Evolutionary conservation across 2,329 filamentous ascomycete genomes (phyloP).

Genomic region (Ophiosphaerella herpotricha): DNA sequence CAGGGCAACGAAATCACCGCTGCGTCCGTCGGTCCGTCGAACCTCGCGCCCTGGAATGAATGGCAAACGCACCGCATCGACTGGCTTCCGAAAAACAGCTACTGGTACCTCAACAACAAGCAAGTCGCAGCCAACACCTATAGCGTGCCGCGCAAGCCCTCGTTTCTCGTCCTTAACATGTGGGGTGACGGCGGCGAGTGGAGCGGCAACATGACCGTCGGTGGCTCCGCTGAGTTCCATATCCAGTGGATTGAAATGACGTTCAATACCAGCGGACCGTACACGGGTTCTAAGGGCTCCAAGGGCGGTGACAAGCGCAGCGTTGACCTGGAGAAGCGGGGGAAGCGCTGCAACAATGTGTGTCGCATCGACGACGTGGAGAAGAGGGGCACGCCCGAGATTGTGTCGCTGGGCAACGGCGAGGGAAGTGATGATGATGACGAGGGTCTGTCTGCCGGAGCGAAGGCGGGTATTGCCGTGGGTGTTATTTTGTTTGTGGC

Average conservation of each 20-base stretch:
- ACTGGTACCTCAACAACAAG: slow-evolving; percentile 61
- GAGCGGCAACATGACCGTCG: slow-evolving; percentile 62
- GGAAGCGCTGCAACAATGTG: slow-evolving; percentile 38
- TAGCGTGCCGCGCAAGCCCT: slow-evolving; percentile 59
- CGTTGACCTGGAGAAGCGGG: slow-evolving; percentile 19
- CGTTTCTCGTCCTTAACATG: slow-evolving; percentile 61
- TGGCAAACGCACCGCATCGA: slow-evolving; percentile 66
- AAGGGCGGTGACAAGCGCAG: slow-evolving; percentile 22
- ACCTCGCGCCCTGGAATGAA: slow-evolving; percentile 57
- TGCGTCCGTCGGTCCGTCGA: slow-evolving; percentile 56
- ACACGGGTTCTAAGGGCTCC: slow-evolving; percentile 21
- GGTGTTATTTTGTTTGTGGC: slow-evolving; percentile 6
- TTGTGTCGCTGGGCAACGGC: slow-evolving; percentile 24
- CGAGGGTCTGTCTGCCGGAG: slow-evolving; percentile 12
- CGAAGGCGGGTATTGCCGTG: slow-evolving; percentile 10
- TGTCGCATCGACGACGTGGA: slow-evolving; percentile 46
- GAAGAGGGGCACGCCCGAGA: slow-evolving; percentile 40
- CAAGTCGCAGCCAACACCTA: slow-evolving; percentile 59
- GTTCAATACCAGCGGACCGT: slow-evolving; percentile 51
- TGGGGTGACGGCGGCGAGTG: slow-evolving; percentile 66
- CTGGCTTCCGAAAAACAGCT: slow-evolving; percentile 59
- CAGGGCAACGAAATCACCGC: slow-evolving; percentile 51
- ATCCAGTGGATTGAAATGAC: slow-evolving; percentile 68
- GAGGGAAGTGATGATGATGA: not conserved
- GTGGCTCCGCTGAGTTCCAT: slow-evolving; percentile 59